These are phyloP conservation scores for Fomitiporia mediterranea DNA, from an alignment of 1,284 basidiomycete species.

Conservation along the genomic window DNA sequence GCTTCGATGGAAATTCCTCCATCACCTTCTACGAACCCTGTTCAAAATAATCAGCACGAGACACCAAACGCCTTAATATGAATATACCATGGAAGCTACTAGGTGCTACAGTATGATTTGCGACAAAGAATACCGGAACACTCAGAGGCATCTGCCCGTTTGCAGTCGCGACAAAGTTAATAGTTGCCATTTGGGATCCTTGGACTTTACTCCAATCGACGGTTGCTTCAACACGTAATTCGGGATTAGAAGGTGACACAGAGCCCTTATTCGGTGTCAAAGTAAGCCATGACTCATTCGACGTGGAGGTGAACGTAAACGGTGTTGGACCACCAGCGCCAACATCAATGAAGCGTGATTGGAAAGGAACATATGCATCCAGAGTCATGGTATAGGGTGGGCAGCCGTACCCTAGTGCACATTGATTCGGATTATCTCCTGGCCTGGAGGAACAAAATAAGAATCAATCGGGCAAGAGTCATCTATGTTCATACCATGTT, in stretches of 20 bases:
- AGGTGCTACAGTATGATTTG: slow-evolving; percentile 12
- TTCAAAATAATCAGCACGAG: background rate
- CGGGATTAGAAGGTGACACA: slow-evolving; percentile 43
- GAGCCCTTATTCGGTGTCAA: slow-evolving; percentile 44
- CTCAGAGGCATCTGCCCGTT: slow-evolving; percentile 7
- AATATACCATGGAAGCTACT: slow-evolving; percentile 7
- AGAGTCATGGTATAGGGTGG: slow-evolving; percentile 46
- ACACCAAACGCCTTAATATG: background rate
- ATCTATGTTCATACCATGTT: slow-evolving; percentile 42
- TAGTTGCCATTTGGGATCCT: slow-evolving; percentile 4
- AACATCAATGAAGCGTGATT: slow-evolving; percentile 54
- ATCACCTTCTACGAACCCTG: slow-evolving; percentile 55
- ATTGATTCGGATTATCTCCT: slow-evolving; percentile 56
- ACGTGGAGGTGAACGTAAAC: slow-evolving; percentile 50
- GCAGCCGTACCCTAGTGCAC: slow-evolving; percentile 45
- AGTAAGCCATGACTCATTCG: slow-evolving; percentile 51
- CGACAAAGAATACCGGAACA: slow-evolving; percentile 12
- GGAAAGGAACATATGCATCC: slow-evolving; percentile 50
- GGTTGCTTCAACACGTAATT: slow-evolving; percentile 50
- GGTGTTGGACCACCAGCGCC: slow-evolving; percentile 54
- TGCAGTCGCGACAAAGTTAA: slow-evolving; percentile 13
- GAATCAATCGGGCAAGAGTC: background rate
- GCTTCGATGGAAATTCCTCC: slow-evolving; percentile 65
- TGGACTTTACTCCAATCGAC: slow-evolving; percentile 58
- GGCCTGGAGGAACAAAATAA: slow-evolving; percentile 40